A percentile compares a stretch with the other conserved stretches of the same genome.
These are phyloP conservation scores for Phytophthora meadii DNA, from an alignment of 352 stramenopile species.

Conservation along the genomic window DNA sequence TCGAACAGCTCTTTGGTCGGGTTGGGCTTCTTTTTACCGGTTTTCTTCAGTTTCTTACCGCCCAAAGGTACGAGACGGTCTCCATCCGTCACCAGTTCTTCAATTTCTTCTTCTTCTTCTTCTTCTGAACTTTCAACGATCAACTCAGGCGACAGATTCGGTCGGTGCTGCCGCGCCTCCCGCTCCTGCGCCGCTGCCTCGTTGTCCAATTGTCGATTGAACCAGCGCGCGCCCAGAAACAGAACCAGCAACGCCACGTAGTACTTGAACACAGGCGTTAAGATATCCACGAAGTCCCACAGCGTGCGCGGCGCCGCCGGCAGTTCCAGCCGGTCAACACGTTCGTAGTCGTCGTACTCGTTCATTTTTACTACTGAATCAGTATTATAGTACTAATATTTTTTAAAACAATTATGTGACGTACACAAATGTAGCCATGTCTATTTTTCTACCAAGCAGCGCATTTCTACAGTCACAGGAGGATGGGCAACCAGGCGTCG, in stretches of 20 bases:
- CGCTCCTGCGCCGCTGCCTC: constrained; percentile 55
- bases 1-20: constrained; percentile 73
- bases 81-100: constrained; percentile 78
- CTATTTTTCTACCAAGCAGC: constrained; percentile 10
- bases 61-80: constrained; percentile 47
- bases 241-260: constrained; percentile 68
- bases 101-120: constrained; percentile 58
- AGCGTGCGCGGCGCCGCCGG: constrained; percentile 50
- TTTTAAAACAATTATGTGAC: too few relatives aligned
- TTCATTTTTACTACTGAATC: constrained; percentile 10
- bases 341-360: constrained; percentile 15
- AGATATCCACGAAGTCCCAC: constrained; percentile 56
- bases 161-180: constrained; percentile 38
- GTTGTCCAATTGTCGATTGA: constrained; percentile 66
- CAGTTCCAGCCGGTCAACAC: constrained; percentile 28
- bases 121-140: constrained; percentile 56
- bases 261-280: constrained; percentile 82
- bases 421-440: not conserved
- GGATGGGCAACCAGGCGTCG: constrained; percentile 40
- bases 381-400: not conserved
- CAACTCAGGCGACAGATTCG: constrained; percentile 57
- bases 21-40: constrained; percentile 41
- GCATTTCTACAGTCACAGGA: constrained; percentile 17
- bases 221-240: constrained; percentile 62
- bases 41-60: constrained; percentile 33